Evolutionary conservation across 805 yeast species (phyloP).

Genomic region (Ogataea populi-albae): DNA sequence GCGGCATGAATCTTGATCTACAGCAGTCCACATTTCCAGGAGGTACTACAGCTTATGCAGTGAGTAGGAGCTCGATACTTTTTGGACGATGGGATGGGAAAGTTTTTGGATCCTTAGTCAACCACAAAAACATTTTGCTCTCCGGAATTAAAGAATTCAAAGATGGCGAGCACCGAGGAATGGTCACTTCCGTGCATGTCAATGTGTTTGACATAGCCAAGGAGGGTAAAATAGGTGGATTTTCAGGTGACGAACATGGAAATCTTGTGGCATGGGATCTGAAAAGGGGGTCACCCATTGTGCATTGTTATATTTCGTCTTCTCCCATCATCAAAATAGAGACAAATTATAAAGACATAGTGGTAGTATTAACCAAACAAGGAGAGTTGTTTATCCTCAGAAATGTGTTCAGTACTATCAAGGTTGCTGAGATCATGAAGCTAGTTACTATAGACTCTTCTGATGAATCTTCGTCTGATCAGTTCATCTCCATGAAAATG

Average conservation of each 20-base stretch:
- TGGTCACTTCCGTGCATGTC: constrained; percentile 24
- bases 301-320: constrained; percentile 12
- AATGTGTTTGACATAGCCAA: constrained; percentile 22
- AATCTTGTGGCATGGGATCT: constrained; percentile 33
- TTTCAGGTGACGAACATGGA: constrained; percentile 32
- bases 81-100: constrained; percentile 37
- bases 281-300: constrained; percentile 15
- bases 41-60: constrained; percentile 30
- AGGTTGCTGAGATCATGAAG: constrained; percentile 2
- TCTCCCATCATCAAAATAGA: constrained; percentile 22
- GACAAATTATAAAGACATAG: constrained; percentile 29
- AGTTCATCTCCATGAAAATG: constrained; percentile 17
- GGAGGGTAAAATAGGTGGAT: constrained; percentile 28
- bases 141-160: constrained; percentile 23
- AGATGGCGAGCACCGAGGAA: constrained; percentile 18
- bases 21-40: constrained; percentile 27
- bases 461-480: constrained; percentile 6
- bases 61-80: constrained; percentile 25
- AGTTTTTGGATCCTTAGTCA: constrained; percentile 26
- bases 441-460: constrained; percentile 7
- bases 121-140: constrained; percentile 24
- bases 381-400: constrained; percentile 26
- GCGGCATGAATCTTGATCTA: constrained; percentile 23
- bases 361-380: constrained; percentile 21
- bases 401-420: constrained; percentile 14